A percentile compares a stretch with the other conserved stretches of the same genome.
Conservation (phyloP, 495 filamentous ascomycete species). For the Hyaloscypha variabilis region DNA sequence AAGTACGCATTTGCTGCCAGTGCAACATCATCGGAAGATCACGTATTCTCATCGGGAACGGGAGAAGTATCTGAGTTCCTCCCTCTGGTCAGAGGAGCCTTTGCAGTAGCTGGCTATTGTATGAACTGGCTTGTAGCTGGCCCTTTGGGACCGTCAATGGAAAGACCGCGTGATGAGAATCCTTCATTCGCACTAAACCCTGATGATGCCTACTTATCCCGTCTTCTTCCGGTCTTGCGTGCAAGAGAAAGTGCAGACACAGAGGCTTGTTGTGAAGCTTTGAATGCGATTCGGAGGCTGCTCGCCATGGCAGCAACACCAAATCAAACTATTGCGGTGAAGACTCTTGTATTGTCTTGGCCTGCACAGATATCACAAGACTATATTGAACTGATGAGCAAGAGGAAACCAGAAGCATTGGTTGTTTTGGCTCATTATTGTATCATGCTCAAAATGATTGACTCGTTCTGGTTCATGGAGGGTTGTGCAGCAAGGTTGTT, state of each 20-base stretch:
- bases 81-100: not conserved
- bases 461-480: conserved; percentile 42
- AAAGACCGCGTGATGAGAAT: not conserved
- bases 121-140: not conserved
- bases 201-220: not conserved
- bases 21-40: not conserved
- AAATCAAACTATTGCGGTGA: not conserved
- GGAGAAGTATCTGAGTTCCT: not conserved
- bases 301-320: not conserved
- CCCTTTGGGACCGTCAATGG: not conserved
- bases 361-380: conserved; percentile 5
- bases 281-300: not conserved
- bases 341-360: conserved; percentile 7
- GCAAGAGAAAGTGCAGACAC: not conserved
- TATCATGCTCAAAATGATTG: conserved; percentile 38
- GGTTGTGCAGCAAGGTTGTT: conserved; percentile 39
- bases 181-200: not conserved
- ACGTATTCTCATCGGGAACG: not conserved
- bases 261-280: not conserved
- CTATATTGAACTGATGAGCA: conserved; percentile 14
- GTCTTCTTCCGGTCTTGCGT: not conserved
- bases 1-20: conserved; percentile 3
- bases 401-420: conserved; percentile 39
- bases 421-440: conserved; percentile 44
- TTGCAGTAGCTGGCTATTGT: not conserved